These are phyloP conservation scores for Madurella fahalii DNA, from an alignment of 2,329 filamentous ascomycete genomes.

Conservation along the genomic window DNA sequence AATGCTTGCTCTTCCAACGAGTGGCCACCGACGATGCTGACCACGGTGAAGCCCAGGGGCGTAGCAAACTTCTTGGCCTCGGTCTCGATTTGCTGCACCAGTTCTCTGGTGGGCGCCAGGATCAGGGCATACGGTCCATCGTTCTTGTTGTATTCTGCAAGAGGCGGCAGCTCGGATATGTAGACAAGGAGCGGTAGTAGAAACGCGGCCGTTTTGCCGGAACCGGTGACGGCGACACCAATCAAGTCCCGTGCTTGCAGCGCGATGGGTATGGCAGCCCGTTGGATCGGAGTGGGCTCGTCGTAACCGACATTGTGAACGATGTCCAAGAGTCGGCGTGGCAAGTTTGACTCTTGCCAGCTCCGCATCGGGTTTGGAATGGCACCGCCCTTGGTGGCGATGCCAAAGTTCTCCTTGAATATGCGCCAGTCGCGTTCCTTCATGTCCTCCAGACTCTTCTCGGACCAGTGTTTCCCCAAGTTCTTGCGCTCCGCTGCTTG, in stretches of 20 bases:
- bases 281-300: slow-evolving; percentile 86
- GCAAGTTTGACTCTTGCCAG: slow-evolving; percentile 82
- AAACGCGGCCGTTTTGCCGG: slow-evolving; percentile 96
- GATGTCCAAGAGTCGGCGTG: slow-evolving; percentile 72
- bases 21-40: slow-evolving; percentile 97
- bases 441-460: slow-evolving; percentile 91
- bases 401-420: slow-evolving; percentile 99
- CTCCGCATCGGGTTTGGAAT: slow-evolving; percentile 96
- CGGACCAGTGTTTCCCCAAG: slow-evolving; percentile 90
- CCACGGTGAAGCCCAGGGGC: slow-evolving; percentile 87
- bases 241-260: slow-evolving; percentile 93
- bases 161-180: slow-evolving; percentile 81
- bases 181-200: slow-evolving; percentile 88
- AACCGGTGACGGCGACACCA: slow-evolving; percentile 95
- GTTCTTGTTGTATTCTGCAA: slow-evolving; percentile 82
- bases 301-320: slow-evolving; percentile 82
- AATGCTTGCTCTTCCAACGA: slow-evolving; percentile 90
- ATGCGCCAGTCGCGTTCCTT: slow-evolving; percentile 97
- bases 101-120: slow-evolving; percentile 89
- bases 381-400: slow-evolving; percentile 83
- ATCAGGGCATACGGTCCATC: slow-evolving; percentile 98
- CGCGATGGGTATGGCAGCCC: slow-evolving; percentile 92
- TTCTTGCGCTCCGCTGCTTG: slow-evolving; percentile 70
- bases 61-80: slow-evolving; percentile 90
- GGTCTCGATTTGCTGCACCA: slow-evolving; percentile 94